These are phyloP conservation scores for Penicillium occitanis DNA, from an alignment of 2,329 filamentous ascomycete species.

Conservation along the genomic window DNA sequence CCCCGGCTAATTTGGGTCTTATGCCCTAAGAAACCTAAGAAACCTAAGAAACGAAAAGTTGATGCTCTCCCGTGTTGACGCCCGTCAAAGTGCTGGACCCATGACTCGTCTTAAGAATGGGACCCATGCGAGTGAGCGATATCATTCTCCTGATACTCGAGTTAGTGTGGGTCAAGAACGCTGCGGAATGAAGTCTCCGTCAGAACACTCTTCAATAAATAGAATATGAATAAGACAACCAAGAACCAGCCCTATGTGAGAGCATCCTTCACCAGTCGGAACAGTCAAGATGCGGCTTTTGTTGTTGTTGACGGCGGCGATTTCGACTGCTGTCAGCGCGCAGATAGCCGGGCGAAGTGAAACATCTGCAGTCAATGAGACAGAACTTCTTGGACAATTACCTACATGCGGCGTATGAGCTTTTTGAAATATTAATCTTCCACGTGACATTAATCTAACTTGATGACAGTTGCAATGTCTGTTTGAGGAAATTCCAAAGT, in stretches of 20 bases:
- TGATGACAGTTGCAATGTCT: neutral
- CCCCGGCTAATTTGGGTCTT: neutral
- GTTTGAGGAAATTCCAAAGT: slow-evolving; percentile 31
- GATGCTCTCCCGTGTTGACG: neutral
- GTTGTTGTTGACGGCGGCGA: neutral
- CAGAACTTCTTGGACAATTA: neutral
- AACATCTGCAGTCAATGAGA: neutral
- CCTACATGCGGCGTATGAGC: slow-evolving; percentile 28
- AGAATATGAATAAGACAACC: neutral
- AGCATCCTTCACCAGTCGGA: neutral
- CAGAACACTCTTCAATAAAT: neutral
- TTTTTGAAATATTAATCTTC: neutral
- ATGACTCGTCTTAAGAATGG: neutral
- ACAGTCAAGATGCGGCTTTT: neutral
- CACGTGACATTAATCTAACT: neutral
- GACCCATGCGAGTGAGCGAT: neutral
- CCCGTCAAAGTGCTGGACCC: neutral
- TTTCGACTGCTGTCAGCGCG: neutral
- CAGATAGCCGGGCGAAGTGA: neutral
- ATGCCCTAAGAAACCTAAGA: neutral
- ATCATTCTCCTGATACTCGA: neutral
- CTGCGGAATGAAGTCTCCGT: neutral
- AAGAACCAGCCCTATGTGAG: neutral
- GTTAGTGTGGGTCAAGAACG: neutral
- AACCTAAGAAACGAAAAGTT: neutral